phyloP scores from a whole-genome alignment of 257 asterid genomes.

The Solanum dulcamara region DNA sequence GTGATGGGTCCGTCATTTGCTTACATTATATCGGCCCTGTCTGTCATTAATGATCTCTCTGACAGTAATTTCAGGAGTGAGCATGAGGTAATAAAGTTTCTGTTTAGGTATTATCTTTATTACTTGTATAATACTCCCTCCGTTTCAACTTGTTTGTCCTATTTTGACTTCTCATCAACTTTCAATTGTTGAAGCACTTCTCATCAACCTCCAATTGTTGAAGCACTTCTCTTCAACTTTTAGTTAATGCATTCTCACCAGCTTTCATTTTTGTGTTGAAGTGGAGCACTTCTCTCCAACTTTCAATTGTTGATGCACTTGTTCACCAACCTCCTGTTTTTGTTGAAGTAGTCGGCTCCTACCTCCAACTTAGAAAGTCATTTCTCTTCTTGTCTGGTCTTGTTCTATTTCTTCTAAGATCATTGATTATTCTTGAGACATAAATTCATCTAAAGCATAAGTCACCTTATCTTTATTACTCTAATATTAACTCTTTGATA shows the following conservation, averaged over 20 bases:
- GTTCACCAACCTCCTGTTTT: not conserved
- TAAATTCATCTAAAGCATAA: not conserved
- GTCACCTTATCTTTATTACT: not conserved
- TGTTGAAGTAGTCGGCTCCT: not conserved
- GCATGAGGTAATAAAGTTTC: constrained; percentile 48
- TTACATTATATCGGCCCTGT: constrained; percentile 56
- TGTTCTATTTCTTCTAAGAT: not conserved
- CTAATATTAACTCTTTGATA: not conserved
- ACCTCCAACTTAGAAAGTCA: not conserved
- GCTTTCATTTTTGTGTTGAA: no score
- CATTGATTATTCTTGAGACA: not conserved
- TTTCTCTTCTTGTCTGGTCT: not conserved
- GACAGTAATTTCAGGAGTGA: constrained; percentile 27
- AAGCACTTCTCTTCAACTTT: no score
- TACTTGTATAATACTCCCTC: not conserved
- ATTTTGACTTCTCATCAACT: not conserved
- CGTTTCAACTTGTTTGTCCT: no score
- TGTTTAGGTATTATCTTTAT: not conserved
- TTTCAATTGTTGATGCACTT: not conserved
- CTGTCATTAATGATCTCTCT: constrained; percentile 56
- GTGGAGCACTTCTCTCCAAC: not conserved
- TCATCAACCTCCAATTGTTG: not conserved
- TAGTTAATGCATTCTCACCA: not conserved
- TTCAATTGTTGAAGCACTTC: not conserved
- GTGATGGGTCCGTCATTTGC: constrained; percentile 97